A percentile compares a stretch with the other conserved stretches of the same genome.
These are phyloP conservation scores for Backusella westeae DNA, from an alignment of 192 early-diverging fungal genomes.

Conservation along the genomic window DNA sequence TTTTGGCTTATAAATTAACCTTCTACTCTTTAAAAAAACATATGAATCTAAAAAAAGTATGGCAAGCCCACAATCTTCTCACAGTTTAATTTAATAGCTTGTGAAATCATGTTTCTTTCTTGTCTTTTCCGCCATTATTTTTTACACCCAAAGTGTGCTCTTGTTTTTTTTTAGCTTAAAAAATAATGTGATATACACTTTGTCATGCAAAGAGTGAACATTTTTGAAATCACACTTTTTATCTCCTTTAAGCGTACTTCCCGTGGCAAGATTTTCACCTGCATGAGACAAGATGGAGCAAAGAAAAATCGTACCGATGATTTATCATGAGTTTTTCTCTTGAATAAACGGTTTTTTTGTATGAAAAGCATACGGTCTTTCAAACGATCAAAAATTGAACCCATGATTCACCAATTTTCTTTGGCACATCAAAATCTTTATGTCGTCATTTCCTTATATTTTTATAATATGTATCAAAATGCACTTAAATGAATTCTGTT, in stretches of 20 bases:
- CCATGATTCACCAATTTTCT: not conserved
- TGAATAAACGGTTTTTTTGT: not conserved
- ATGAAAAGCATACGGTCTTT: not conserved
- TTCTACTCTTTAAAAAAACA: not conserved
- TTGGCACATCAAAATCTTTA: not conserved
- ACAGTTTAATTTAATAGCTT: not conserved
- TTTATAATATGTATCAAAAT: not conserved
- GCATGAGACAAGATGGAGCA: not conserved
- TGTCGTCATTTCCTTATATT: slow-evolving; percentile 5
- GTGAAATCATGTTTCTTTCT: not conserved
- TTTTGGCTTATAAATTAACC: not conserved
- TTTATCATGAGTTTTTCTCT: not conserved
- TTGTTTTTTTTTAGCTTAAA: not conserved
- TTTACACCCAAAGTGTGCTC: not conserved
- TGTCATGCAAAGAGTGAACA: not conserved
- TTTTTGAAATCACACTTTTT: not conserved
- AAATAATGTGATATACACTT: not conserved
- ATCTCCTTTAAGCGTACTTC: not conserved
- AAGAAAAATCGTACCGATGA: not conserved
- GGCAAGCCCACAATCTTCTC: not conserved
- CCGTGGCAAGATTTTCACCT: not conserved
- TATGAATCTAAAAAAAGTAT: not conserved
- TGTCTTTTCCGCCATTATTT: not conserved
- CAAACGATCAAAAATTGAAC: not conserved
- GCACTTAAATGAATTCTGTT: not conserved